These are phyloP conservation scores for Huntiella savannae DNA, from an alignment of 2,329 filamentous ascomycete genomes.

Conservation along the genomic window DNA sequence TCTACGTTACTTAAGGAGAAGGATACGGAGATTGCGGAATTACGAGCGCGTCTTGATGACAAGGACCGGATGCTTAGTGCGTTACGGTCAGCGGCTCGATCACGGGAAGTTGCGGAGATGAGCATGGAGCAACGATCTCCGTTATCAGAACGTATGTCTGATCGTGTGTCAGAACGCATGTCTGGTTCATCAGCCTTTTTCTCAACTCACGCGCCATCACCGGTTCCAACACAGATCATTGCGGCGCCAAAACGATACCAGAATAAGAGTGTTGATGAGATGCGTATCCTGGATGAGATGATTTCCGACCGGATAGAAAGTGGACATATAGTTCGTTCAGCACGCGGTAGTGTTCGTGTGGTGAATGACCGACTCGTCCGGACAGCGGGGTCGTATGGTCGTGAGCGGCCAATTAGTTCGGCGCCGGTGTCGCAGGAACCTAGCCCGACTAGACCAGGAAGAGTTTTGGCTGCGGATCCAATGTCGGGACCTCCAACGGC, in stretches of 20 bases:
- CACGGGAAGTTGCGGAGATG: constrained; percentile 58
- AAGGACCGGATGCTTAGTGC: constrained; percentile 88
- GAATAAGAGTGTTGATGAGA: constrained; percentile 64
- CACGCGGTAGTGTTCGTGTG: constrained; percentile 43
- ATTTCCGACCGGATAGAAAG: constrained; percentile 72
- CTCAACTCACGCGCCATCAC: constrained; percentile 15
- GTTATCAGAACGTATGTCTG: constrained; percentile 16
- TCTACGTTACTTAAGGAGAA: constrained; percentile 63
- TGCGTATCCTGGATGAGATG: constrained; percentile 95
- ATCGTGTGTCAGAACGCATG: constrained; percentile 17
- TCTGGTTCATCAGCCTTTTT: constrained; percentile 18
- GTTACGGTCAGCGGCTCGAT: constrained; percentile 65
- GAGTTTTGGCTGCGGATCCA: background rate
- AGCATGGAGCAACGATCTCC: constrained; percentile 10
- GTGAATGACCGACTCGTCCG: constrained; percentile 9
- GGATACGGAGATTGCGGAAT: constrained; percentile 77
- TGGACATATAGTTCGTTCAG: constrained; percentile 49
- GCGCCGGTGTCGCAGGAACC: constrained; percentile 7
- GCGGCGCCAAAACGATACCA: constrained; percentile 23
- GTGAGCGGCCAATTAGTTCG: constrained; percentile 3
- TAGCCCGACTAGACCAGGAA: constrained; percentile 3
- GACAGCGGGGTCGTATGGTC: constrained; percentile 1
- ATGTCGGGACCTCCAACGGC: background rate
- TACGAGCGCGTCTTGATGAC: constrained; percentile 78
- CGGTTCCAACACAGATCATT: constrained; percentile 14